Percentiles rank a stretch among this genome's conserved stretches.
These are phyloP conservation scores for Cladorrhinum samala DNA, from an alignment of 495 filamentous ascomycete genomes.

Conservation along the genomic window DNA sequence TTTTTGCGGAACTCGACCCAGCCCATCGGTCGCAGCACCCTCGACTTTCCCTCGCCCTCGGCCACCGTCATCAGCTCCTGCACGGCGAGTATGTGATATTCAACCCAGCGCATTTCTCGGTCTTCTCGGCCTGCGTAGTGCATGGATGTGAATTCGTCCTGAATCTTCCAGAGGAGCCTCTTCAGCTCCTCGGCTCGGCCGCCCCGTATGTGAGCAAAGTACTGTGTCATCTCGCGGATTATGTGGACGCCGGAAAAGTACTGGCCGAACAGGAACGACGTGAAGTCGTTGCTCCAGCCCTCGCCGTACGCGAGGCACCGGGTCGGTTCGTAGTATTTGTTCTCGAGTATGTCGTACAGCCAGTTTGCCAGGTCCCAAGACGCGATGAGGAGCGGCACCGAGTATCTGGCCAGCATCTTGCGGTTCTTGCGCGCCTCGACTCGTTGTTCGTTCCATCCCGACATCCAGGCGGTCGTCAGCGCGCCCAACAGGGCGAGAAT, in stretches of 20 bases:
- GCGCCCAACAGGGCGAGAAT: conserved; percentile 8
- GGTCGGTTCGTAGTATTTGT: background rate
- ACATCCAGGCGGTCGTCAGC: conserved; percentile 8
- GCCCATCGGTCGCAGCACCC: conserved; percentile 7
- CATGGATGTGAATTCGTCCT: conserved; percentile 9
- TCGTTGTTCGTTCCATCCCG: conserved; percentile 7
- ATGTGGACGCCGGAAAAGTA: conserved; percentile 11
- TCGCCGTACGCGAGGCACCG: conserved; percentile 3
- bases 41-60: background rate
- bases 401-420: background rate
- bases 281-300: conserved; percentile 3
- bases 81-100: background rate
- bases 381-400: conserved; percentile 9
- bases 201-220: conserved; percentile 2
- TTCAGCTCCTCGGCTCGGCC: conserved; percentile 1
- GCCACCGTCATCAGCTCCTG: conserved; percentile 3
- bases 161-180: conserved; percentile 8
- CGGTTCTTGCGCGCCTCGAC: conserved; percentile 2
- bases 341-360: conserved; percentile 8
- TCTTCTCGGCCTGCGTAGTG: conserved; percentile 8
- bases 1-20: conserved; percentile 3
- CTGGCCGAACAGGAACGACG: conserved; percentile 6
- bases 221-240: conserved; percentile 8
- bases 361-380: conserved; percentile 8
- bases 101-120: background rate